Evolutionary conservation across 805 yeast species (phyloP).

Genomic region (Wickerhamiella hasegawae): DNA sequence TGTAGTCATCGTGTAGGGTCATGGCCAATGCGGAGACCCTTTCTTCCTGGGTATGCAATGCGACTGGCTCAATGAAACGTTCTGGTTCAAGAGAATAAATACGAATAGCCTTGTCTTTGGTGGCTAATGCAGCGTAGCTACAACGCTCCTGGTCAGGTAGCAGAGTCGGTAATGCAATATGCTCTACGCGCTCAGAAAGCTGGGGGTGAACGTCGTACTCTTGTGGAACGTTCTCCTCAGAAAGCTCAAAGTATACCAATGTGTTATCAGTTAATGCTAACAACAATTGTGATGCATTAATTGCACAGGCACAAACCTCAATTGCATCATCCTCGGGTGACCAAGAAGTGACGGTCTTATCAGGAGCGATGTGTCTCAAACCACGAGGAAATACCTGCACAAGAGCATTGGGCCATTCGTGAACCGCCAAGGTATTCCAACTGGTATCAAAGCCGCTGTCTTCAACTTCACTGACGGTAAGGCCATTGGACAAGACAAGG

Average conservation of each 20-base stretch:
- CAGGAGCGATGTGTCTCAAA: conserved; percentile 36
- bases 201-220: no score
- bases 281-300: conserved; percentile 52
- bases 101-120: neutral
- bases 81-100: no score
- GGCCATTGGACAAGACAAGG: conserved; percentile 61
- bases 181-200: no score
- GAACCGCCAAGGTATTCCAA: conserved; percentile 50
- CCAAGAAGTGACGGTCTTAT: conserved; percentile 46
- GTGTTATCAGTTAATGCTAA: conserved; percentile 60
- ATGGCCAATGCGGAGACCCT: no score
- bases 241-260: conserved; percentile 73
- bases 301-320: conserved; percentile 36
- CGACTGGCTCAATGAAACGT: no score
- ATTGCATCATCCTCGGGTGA: conserved; percentile 56
- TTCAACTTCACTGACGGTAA: conserved; percentile 57
- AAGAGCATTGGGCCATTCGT: conserved; percentile 51
- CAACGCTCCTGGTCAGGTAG: neutral
- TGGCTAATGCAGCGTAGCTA: neutral
- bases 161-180: conserved; percentile 17
- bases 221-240: no score
- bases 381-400: conserved; percentile 65
- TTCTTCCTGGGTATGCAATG: no score
- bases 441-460: conserved; percentile 44
- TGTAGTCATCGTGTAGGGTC: no score